Conservation (phyloP, 495 filamentous ascomycete genomes). For the Barbatosphaeria neglecta region DNA sequence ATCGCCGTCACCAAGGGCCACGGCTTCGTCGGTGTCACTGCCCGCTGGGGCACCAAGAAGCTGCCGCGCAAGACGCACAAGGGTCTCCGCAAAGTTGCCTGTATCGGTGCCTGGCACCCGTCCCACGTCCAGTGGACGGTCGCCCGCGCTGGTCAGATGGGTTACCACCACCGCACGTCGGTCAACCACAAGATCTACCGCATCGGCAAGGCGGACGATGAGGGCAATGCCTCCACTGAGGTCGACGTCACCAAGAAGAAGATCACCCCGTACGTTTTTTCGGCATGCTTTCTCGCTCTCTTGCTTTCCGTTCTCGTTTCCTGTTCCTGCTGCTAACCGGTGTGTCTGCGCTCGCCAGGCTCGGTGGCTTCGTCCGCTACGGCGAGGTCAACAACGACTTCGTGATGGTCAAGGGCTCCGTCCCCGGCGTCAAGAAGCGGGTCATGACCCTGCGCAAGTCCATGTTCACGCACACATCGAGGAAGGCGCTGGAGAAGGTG, state of each 20-base stretch:
- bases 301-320: not conserved
- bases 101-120: constrained; percentile 99
- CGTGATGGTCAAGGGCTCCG: constrained; percentile 92
- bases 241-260: constrained; percentile 97
- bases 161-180: constrained; percentile 99
- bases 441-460: constrained; percentile 99
- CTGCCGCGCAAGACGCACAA: constrained; percentile 99
- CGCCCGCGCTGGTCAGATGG: constrained; percentile 98
- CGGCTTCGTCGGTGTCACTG: constrained; percentile 94
- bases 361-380: constrained; percentile 99
- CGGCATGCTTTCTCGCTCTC: too few relatives aligned
- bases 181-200: constrained; percentile 99
- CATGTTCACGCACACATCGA: constrained; percentile 92
- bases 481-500: constrained; percentile 94
- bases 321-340: constrained; percentile 6
- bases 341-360: constrained; percentile 36
- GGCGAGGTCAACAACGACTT: constrained; percentile 99
- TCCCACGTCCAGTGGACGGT: constrained; percentile 99
- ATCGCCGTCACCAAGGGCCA: constrained; percentile 99
- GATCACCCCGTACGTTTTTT: constrained; percentile 86
- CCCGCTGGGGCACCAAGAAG: constrained; percentile 99
- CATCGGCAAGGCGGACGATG: constrained; percentile 81
- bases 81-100: constrained; percentile 99
- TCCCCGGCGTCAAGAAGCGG: constrained; percentile 98
- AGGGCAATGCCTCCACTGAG: constrained; percentile 86